Percentiles rank a stretch among this genome's conserved stretches.
Conservation (phyloP, 257 asterid genomes). For the Coffea eugenioides region DNA sequence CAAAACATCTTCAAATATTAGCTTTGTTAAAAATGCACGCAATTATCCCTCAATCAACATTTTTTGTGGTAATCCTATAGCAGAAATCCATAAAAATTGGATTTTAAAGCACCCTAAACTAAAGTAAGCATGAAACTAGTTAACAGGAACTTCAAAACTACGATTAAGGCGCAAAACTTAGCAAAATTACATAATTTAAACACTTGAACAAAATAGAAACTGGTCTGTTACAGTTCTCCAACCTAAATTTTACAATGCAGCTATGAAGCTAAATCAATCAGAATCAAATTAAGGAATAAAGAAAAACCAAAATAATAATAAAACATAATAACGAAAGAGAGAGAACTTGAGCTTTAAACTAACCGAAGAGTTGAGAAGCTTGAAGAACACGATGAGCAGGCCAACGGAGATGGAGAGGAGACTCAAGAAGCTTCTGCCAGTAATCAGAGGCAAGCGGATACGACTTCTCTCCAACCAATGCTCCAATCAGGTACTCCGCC, state of each 20-base stretch:
- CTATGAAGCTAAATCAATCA: background rate
- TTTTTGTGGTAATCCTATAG: background rate
- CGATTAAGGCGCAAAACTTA: background rate
- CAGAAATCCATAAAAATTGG: background rate
- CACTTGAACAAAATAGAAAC: background rate
- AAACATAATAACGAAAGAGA: background rate
- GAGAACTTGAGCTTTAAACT: conserved; percentile 21
- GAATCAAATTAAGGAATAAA: background rate
- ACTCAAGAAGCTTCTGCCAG: conserved; percentile 96
- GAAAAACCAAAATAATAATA: background rate
- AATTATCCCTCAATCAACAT: background rate
- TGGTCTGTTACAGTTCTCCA: background rate
- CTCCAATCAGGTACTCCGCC: conserved; percentile 76
- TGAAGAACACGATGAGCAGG: conserved; percentile 62
- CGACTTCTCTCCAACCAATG: conserved; percentile 74
- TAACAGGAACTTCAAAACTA: background rate
- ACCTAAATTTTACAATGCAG: conserved; percentile 9
- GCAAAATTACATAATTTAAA: background rate
- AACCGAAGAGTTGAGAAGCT: conserved; percentile 81
- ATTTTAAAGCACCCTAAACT: background rate
- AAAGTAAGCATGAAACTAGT: background rate
- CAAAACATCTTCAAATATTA: background rate
- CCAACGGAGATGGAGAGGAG: conserved; percentile 86
- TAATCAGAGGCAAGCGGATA: conserved; percentile 78
- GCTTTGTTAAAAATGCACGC: no score